These are phyloP conservation scores for Acmispon strigosus DNA, from an alignment of 306 rosid genomes.

Conservation along the genomic window DNA sequence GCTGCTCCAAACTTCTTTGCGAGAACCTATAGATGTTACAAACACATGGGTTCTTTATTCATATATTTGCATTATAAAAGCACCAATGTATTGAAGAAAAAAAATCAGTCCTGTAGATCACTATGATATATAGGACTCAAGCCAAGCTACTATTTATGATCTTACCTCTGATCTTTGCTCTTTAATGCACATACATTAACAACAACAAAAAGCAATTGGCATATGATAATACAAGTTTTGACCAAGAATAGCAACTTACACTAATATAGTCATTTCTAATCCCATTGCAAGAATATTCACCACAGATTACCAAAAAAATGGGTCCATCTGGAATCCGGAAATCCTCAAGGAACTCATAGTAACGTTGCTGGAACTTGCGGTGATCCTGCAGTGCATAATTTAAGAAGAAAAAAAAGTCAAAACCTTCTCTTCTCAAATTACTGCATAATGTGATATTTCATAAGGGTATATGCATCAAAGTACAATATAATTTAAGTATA, in stretches of 20 bases:
- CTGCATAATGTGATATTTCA: neutral
- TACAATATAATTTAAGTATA: neutral
- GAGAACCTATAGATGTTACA: constrained; percentile 50
- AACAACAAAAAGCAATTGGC: neutral
- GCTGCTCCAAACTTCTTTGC: constrained; percentile 98
- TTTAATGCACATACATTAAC: neutral
- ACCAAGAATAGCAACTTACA: constrained; percentile 36
- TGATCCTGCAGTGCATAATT: constrained; percentile 49
- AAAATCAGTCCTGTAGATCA: neutral
- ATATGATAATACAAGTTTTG: neutral
- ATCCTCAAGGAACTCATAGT: constrained; percentile 77
- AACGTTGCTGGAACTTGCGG: constrained; percentile 70
- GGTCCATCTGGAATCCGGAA: constrained; percentile 79
- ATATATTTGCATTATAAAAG: neutral
- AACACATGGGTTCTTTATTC: neutral
- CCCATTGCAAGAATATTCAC: constrained; percentile 62
- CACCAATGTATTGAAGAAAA: neutral
- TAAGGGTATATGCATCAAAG: neutral
- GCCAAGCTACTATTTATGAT: neutral
- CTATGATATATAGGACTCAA: neutral
- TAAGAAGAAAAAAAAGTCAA: neutral
- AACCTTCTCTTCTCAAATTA: neutral
- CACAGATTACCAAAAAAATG: constrained; percentile 65
- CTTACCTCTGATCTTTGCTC: neutral
- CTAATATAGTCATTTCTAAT: constrained; percentile 61